Percentiles rank a stretch among this genome's conserved stretches.
Evolutionary conservation across 768 basidiomycete species (phyloP).

Genomic region (Symmetrospora coprosmae): DNA sequence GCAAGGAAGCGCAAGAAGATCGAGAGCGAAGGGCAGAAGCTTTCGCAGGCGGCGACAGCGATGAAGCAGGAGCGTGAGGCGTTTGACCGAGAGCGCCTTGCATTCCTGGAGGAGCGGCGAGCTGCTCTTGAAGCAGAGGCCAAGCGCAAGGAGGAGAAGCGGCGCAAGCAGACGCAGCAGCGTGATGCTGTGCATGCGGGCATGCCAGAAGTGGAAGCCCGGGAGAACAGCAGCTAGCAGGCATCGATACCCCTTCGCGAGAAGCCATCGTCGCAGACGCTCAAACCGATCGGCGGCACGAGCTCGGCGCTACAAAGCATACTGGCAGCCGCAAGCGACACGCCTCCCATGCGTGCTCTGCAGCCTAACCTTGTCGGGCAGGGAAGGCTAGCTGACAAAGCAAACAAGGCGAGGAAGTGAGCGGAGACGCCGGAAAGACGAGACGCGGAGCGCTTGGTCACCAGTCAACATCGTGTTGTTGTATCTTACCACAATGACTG

Average conservation of each 20-base stretch:
- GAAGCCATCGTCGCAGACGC: background rate
- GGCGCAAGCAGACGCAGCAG: too few relatives aligned
- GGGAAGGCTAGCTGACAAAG: background rate
- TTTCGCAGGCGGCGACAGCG: background rate
- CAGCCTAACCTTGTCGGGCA: too few relatives aligned
- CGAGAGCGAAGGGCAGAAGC: background rate
- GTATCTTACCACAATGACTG: too few relatives aligned
- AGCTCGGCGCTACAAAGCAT: background rate
- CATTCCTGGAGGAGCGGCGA: background rate
- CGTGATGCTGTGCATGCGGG: too few relatives aligned
- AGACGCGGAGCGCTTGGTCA: too few relatives aligned
- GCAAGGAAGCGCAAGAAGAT: background rate
- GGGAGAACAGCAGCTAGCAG: too few relatives aligned
- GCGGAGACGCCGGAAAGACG: background rate
- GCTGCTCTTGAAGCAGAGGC: too few relatives aligned
- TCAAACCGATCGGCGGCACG: background rate
- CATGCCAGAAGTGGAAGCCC: too few relatives aligned
- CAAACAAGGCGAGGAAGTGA: background rate
- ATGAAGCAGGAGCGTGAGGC: background rate
- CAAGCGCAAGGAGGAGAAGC: too few relatives aligned
- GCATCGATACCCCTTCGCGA: too few relatives aligned
- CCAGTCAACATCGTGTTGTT: too few relatives aligned
- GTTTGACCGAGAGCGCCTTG: background rate
- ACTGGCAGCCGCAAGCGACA: background rate
- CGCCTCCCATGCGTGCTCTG: background rate